A percentile compares a stretch with the other conserved stretches of the same genome.
Conservation (phyloP, 2,329 filamentous ascomycete species). For the Trichoderma sp. region DNA sequence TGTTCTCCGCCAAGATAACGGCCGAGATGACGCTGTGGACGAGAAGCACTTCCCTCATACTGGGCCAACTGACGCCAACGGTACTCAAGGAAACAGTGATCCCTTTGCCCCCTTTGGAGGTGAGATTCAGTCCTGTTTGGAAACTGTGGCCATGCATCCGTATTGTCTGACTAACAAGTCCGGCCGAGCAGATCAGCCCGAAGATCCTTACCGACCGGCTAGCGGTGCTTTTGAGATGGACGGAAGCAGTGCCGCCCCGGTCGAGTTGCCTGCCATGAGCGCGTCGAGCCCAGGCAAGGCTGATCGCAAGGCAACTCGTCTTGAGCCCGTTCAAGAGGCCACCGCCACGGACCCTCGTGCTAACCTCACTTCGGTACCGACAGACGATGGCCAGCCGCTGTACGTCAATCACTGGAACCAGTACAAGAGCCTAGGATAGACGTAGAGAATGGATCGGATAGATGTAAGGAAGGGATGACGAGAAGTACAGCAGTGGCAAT, state of each 20-base stretch:
- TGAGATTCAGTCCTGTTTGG: constrained; percentile 28
- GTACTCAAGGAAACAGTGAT: constrained; percentile 33
- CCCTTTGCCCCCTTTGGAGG: constrained; percentile 50
- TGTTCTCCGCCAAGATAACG: constrained; percentile 14
- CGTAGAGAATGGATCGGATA: not conserved
- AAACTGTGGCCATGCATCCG: not conserved
- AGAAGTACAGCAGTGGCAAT: not conserved
- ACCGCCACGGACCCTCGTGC: constrained; percentile 35
- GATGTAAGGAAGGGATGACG: not conserved
- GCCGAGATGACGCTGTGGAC: constrained; percentile 27
- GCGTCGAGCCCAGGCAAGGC: constrained; percentile 10
- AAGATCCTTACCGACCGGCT: constrained; percentile 31
- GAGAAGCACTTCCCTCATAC: constrained; percentile 33
- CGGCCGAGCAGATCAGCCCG: constrained; percentile 37
- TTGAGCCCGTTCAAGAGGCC: constrained; percentile 22
- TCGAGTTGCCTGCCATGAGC: constrained; percentile 37
- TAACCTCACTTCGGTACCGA: constrained; percentile 37
- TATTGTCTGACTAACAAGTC: not conserved
- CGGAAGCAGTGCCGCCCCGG: constrained; percentile 33
- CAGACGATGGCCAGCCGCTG: constrained; percentile 32
- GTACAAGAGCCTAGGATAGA: constrained; percentile 24
- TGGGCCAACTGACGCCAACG: constrained; percentile 32
- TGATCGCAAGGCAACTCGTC: not conserved
- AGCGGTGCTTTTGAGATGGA: constrained; percentile 43
- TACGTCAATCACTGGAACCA: constrained; percentile 44